Conservation (phyloP, 2,329 filamentous ascomycete species). For the Hirsutella thompsonii region DNA sequence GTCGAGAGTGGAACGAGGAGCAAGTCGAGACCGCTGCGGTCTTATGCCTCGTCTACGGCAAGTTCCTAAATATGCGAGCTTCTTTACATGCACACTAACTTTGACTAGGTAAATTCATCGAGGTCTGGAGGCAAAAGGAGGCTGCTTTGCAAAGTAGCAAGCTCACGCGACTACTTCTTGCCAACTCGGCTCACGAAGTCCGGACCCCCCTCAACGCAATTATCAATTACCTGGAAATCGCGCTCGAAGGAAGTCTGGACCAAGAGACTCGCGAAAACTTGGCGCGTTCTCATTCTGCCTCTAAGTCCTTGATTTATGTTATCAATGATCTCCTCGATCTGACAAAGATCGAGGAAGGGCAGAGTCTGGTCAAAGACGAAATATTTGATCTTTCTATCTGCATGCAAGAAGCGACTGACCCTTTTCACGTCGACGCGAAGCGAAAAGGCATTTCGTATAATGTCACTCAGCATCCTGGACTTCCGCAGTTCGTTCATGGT, state of each 20-base stretch:
- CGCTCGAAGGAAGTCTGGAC: slow-evolving; percentile 68
- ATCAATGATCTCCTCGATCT: slow-evolving; percentile 86
- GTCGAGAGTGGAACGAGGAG: slow-evolving; percentile 78
- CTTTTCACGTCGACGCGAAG: slow-evolving; percentile 60
- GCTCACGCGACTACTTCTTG: slow-evolving; percentile 63
- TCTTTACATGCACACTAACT: slow-evolving; percentile 2
- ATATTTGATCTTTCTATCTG: slow-evolving; percentile 60
- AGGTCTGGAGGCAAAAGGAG: slow-evolving; percentile 88
- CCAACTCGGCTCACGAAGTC: slow-evolving; percentile 86
- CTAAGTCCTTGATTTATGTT: slow-evolving; percentile 84
- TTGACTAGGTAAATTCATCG: slow-evolving; percentile 56
- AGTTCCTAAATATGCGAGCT: slow-evolving; percentile 12
- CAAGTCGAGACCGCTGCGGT: slow-evolving; percentile 83
- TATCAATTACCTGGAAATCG: slow-evolving; percentile 89
- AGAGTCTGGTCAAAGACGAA: slow-evolving; percentile 67
- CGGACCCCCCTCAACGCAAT: slow-evolving; percentile 85
- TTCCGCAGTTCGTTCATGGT: slow-evolving; percentile 62
- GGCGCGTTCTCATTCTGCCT: slow-evolving; percentile 75
- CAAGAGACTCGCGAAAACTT: slow-evolving; percentile 76
- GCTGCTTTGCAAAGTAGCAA: slow-evolving; percentile 71
- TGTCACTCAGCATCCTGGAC: slow-evolving; percentile 50
- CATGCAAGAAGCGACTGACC: slow-evolving; percentile 63
- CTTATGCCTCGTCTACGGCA: slow-evolving; percentile 75
- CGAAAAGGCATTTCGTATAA: slow-evolving; percentile 64
- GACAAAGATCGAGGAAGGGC: slow-evolving; percentile 77